Conservation (phyloP, 768 basidiomycete genomes). For the Cantharellus anzutake region DNA sequence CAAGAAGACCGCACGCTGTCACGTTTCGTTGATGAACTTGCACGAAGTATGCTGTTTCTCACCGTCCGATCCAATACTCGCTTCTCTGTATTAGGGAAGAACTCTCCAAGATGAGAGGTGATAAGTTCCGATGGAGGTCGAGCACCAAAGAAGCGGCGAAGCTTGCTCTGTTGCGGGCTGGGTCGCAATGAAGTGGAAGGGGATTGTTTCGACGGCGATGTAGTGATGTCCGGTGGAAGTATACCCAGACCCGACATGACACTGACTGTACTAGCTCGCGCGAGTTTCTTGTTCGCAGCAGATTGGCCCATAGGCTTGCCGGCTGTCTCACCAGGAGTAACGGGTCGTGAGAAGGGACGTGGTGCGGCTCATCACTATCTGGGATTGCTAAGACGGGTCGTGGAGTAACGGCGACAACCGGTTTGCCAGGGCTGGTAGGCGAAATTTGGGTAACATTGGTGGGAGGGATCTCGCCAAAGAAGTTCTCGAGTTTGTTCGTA, state of each 20-base stretch:
- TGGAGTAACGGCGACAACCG: constrained; percentile 1
- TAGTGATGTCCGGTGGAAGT: constrained; percentile 23
- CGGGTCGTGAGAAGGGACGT: not conserved
- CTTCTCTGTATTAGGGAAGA: constrained; percentile 87
- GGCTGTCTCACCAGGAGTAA: not conserved
- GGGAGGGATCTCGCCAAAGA: constrained; percentile 30
- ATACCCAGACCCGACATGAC: constrained; percentile 77
- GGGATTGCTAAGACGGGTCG: constrained; percentile 6
- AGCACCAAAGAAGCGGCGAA: constrained; percentile 95
- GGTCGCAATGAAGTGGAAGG: constrained; percentile 5
- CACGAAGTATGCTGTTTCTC: constrained; percentile 70
- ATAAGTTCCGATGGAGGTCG: constrained; percentile 95
- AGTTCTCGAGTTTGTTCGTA: constrained; percentile 24
- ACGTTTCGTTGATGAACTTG: constrained; percentile 23
- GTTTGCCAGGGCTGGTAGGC: constrained; percentile 21
- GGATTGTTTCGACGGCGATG: constrained; percentile 24
- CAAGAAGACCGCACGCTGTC: constrained; percentile 16
- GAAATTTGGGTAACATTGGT: constrained; percentile 5
- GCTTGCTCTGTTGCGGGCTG: constrained; percentile 21
- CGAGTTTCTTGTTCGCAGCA: constrained; percentile 32
- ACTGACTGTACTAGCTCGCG: constrained; percentile 88
- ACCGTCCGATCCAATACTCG: constrained; percentile 78
- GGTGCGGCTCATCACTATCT: not conserved
- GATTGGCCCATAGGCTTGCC: not conserved
- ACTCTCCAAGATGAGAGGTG: constrained; percentile 82